phyloP scores from a whole-genome alignment of 371 early-diverging fungal genomes.

The Mycotypha africana region DNA sequence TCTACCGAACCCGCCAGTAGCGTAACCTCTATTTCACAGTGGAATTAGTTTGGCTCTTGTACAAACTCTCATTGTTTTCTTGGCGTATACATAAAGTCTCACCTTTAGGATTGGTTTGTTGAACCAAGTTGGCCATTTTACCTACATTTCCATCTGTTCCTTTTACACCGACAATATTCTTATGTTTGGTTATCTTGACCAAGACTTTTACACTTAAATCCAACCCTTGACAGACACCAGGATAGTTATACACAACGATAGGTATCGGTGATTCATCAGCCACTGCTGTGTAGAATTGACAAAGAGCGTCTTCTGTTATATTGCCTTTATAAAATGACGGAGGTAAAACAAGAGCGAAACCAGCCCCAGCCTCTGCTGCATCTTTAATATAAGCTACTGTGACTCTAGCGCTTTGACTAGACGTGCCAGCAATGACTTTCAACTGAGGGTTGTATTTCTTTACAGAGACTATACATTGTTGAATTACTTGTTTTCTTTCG shows the following conservation, averaged over 20 bases:
- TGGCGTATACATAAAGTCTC: no score
- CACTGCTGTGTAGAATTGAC: constrained; percentile 26
- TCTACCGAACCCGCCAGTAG: constrained; percentile 42
- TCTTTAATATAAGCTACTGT: constrained; percentile 27
- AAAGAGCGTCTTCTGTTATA: constrained; percentile 23
- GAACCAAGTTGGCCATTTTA: constrained; percentile 33
- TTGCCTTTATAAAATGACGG: constrained; percentile 35
- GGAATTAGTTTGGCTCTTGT: no score
- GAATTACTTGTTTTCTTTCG: constrained; percentile 26
- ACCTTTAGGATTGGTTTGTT: constrained; percentile 20
- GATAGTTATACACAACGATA: constrained; percentile 43
- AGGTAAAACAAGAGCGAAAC: constrained; percentile 31
- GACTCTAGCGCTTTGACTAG: constrained; percentile 30
- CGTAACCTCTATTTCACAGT: constrained; percentile 29
- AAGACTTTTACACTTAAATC: constrained; percentile 26
- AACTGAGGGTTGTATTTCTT: constrained; percentile 24
- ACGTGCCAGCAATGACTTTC: constrained; percentile 34
- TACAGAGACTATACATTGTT: constrained; percentile 20
- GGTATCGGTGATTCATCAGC: constrained; percentile 42
- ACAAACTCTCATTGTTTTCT: no score
- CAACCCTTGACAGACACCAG: constrained; percentile 44
- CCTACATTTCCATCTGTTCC: constrained; percentile 49
- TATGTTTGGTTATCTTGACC: constrained; percentile 29
- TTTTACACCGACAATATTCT: constrained; percentile 41
- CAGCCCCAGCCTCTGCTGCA: constrained; percentile 35